Percentiles rank a stretch among this genome's conserved stretches.
These are phyloP conservation scores for Eucalyptus sideroxylon DNA, from an alignment of 345 rosid species.

Conservation along the genomic window DNA sequence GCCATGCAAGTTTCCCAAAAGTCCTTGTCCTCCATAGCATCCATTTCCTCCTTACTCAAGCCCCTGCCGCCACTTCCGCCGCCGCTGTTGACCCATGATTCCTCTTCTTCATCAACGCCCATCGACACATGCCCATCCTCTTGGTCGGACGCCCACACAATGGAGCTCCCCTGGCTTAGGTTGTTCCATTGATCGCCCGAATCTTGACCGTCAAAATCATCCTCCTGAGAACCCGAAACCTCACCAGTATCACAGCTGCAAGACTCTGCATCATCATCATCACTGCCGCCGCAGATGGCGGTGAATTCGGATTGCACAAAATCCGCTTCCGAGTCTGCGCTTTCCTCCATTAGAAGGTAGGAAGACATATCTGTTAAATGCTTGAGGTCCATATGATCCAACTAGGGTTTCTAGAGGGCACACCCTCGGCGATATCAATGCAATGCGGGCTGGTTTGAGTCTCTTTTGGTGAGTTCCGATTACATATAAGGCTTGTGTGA, in stretches of 20 bases:
- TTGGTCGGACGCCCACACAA: background rate
- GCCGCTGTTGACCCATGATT: background rate
- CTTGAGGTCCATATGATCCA: background rate
- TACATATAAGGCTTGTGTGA: background rate
- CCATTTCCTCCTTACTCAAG: slow-evolving; percentile 15
- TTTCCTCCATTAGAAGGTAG: slow-evolving; percentile 31
- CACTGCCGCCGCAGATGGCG: background rate
- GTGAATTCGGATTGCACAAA: background rate
- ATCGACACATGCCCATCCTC: background rate
- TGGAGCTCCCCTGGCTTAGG: background rate
- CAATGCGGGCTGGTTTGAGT: background rate
- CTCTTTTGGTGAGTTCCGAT: background rate
- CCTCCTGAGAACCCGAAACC: background rate
- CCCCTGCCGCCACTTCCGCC: background rate
- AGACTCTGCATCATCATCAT: slow-evolving; percentile 47
- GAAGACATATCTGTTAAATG: slow-evolving; percentile 15
- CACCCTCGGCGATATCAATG: background rate
- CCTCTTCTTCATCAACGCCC: slow-evolving; percentile 11
- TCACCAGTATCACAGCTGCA: slow-evolving; percentile 17
- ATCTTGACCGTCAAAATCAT: background rate
- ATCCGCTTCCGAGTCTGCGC: slow-evolving; percentile 40
- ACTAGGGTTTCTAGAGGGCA: background rate
- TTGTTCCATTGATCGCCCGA: background rate
- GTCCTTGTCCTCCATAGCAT: slow-evolving; percentile 42
- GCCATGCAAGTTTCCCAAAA: slow-evolving; percentile 69